phyloP scores from a whole-genome alignment of 495 filamentous ascomycete species.

The Penicillium simplicissimum region DNA sequence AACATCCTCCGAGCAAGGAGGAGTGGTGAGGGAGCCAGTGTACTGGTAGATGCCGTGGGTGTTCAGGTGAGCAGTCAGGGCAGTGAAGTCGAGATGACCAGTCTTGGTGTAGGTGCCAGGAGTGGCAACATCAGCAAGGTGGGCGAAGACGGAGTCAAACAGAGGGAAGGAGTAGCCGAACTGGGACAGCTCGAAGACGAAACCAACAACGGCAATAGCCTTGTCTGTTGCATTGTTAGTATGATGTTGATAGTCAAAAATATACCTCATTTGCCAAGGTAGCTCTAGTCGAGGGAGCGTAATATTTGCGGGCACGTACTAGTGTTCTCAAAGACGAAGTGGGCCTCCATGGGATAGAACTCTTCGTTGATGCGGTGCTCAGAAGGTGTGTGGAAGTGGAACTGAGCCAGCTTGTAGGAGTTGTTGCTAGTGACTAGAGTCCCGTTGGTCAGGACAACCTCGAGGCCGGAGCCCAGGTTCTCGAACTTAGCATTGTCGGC shows the following conservation, averaged over 20 bases:
- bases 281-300: too few relatives aligned
- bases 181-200: constrained; percentile 59
- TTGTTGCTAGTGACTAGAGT: constrained; percentile 41
- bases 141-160: constrained; percentile 54
- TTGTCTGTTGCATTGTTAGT: constrained; percentile 10
- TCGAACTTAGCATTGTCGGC: constrained; percentile 51
- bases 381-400: constrained; percentile 70
- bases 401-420: constrained; percentile 58
- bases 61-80: constrained; percentile 51
- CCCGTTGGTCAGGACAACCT: constrained; percentile 52
- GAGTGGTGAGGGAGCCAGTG: constrained; percentile 66
- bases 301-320: constrained; percentile 42
- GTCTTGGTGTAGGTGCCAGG: constrained; percentile 59
- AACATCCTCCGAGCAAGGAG: constrained; percentile 65
- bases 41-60: constrained; percentile 55
- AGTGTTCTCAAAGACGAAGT: constrained; percentile 61
- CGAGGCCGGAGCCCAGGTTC: constrained; percentile 60
- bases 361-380: constrained; percentile 62
- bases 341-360: constrained; percentile 61
- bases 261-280: too few relatives aligned
- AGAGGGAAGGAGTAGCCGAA: constrained; percentile 44
- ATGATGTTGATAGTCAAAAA: too few relatives aligned
- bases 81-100: constrained; percentile 55
- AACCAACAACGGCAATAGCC: constrained; percentile 57
- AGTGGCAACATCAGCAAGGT: constrained; percentile 50